Evolutionary conservation across 2,329 filamentous ascomycete genomes (phyloP), one percentile per base, ranked within the genome.

Genomic region (Colletotrichum australisinense): DNA sequence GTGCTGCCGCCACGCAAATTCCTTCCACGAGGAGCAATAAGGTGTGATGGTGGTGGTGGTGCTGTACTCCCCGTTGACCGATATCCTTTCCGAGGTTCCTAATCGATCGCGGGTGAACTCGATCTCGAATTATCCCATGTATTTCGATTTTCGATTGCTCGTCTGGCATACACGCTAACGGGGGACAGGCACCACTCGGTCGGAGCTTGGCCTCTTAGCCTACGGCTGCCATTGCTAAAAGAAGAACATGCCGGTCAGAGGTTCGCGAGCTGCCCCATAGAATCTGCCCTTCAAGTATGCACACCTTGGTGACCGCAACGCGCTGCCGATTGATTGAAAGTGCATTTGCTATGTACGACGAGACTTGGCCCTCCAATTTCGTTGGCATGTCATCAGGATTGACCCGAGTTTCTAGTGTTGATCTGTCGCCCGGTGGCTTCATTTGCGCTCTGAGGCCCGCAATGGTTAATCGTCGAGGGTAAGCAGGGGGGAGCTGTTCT

Each of bases 181-280:
- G 49, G 57, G 58, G 69, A 60, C 55, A 56, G 59, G 38, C 67
- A 19, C 28, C 28, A 52, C 64, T 46, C 30, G 42, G 69, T 73
- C 49, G 62, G 56, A 58, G 59, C 52, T 55, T 28, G 57, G 49
- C 22, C 28, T 30, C 49, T 63, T 73, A 53, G 60, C 30, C 46
- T 49, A 56, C 59, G 69, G 72, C 63, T 66, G 56, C 30, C n/a
- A 63, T 64, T 68, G 59, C 73, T 69, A 74, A 70, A 66, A 63
- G 62, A 65, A 62, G 69, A 35, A 46, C 30, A 49, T 59, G 69
- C 65, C 65, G 73, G 65, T 38, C 26, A 67, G 55, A 67, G 28
- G 62, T 57, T 67, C 72, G 68, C 72, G 57, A 72, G 67, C 68
- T 63, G 57, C 62, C 63, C 68, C 72, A 67, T 63, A 72, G 30